Base-by-base conservation (phyloP, 202 grass and related monocot genomes). In the Setaria italica region DNA sequence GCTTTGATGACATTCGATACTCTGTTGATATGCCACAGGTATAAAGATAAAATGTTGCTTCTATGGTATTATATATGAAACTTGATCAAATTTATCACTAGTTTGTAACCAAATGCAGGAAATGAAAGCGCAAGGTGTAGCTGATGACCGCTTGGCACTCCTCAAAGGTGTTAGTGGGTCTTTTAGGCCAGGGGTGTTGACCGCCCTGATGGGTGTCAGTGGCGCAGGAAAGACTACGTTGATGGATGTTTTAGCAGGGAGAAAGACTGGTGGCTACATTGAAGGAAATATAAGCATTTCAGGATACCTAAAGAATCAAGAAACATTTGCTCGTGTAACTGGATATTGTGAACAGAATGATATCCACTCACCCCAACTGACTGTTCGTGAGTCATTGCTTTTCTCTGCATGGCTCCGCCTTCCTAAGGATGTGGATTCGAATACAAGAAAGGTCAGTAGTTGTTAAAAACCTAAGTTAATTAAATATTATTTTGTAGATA, bases 281-380 rank as follows among this genome's bases (percentile, higher is more conserved):
- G 90, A 94, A 82, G 94, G 94, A 62, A 65, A 87, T 34, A 97
- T 97, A n/a, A 84, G 82, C 10, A 97, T 97, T 53, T 97, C 94
- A 1, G 94, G 91, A 32, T 97, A 94, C 62, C 85, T 73, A 0
- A 97, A 97, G 80, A 94, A 97, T 21, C 94, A 97, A 68, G 88
- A 97, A 29, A 92, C 94, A 21, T 97, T 97, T 0, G 90, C 92
- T 30, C 92, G 94, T 32, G 69, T 94, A 59, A 92, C 94, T 0
- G 94, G 92, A 71, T 97, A 97, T 42, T 94, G 94, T 70, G 94
- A 97, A 59, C 94, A 97, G 76, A 94, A 94, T 73, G 94, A 97
- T 77, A 97, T 97, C 66, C 94, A 97, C 71, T 97, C 91, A 46
- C 94, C 94, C n/a, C 87, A 97, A 39, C 62, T 97, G 25, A 97